These are phyloP conservation scores for Delitschia confertaspora DNA, from an alignment of 495 filamentous ascomycete species.

Conservation along the genomic window DNA sequence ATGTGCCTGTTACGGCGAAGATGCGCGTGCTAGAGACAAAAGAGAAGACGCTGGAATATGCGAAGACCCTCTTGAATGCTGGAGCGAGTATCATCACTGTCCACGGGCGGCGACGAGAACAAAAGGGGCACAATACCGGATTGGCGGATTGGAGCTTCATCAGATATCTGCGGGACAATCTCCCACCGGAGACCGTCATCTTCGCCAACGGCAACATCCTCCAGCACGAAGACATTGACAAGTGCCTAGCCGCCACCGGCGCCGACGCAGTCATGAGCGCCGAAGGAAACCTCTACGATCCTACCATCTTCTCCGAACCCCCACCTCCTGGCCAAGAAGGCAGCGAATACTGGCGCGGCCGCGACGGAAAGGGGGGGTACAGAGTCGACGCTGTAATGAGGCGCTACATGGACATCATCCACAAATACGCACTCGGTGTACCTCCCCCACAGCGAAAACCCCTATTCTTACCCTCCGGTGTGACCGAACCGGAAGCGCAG, in stretches of 20 bases:
- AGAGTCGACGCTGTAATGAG: slow-evolving; percentile 79
- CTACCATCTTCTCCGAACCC: slow-evolving; percentile 67
- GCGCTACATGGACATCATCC: slow-evolving; percentile 82
- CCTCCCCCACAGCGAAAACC: slow-evolving; percentile 55
- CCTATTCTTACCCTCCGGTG: slow-evolving; percentile 65
- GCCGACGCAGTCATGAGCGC: slow-evolving; percentile 93
- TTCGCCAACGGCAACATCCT: slow-evolving; percentile 96
- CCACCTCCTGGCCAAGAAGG: slow-evolving; percentile 55
- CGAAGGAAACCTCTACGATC: slow-evolving; percentile 87
- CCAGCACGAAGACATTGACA: slow-evolving; percentile 66
- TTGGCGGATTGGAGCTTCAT: slow-evolving; percentile 85
- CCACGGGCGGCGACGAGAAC: slow-evolving; percentile 79
- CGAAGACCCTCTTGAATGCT: slow-evolving; percentile 74
- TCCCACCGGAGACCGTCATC: slow-evolving; percentile 81
- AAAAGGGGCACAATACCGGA: slow-evolving; percentile 94
- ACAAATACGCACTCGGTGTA: slow-evolving; percentile 58
- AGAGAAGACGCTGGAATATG: slow-evolving; percentile 82
- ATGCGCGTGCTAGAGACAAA: slow-evolving; percentile 82
- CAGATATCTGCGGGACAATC: slow-evolving; percentile 68
- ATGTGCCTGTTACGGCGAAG: slow-evolving; percentile 86
- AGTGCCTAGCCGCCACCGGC: slow-evolving; percentile 74
- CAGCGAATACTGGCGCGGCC: slow-evolving; percentile 75
- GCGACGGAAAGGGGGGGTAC: slow-evolving; percentile 75
- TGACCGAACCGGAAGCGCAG: slow-evolving; percentile 8
- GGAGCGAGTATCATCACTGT: slow-evolving; percentile 90